Conservation (phyloP, 129 eudicot genomes). For the Mikania micrantha region DNA sequence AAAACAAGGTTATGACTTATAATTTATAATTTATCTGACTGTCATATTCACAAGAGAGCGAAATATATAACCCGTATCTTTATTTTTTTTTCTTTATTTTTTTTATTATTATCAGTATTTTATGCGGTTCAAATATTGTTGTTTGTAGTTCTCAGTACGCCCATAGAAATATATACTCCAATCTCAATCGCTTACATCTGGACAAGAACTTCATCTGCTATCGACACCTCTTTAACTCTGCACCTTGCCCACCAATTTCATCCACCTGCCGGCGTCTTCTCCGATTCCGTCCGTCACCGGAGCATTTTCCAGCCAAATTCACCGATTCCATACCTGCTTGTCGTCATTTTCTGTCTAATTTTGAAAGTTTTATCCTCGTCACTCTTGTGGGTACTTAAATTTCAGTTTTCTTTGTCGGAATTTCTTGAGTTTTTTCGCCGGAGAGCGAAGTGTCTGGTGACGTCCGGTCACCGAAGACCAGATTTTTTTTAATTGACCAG, state of each 20-base stretch:
- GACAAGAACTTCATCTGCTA: neutral
- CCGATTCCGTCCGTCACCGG: neutral
- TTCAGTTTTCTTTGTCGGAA: too few relatives aligned
- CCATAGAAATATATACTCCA: too few relatives aligned
- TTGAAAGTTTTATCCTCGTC: neutral
- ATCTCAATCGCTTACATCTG: too few relatives aligned
- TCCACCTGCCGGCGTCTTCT: neutral
- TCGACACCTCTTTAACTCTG: neutral
- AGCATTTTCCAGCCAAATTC: neutral
- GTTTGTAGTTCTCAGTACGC: too few relatives aligned
- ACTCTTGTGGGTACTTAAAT: too few relatives aligned
- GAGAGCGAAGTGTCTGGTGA: constrained; percentile 23
- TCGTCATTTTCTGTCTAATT: neutral
- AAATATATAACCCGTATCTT: too few relatives aligned
- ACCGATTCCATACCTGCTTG: neutral
- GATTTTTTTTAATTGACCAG: constrained; percentile 17
- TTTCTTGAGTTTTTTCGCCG: neutral
- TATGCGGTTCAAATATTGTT: too few relatives aligned
- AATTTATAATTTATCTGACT: too few relatives aligned
- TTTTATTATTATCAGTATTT: too few relatives aligned
- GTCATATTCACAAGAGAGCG: too few relatives aligned
- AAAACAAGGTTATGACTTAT: too few relatives aligned
- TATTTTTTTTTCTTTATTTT: too few relatives aligned
- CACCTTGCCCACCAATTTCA: neutral
- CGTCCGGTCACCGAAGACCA: constrained; percentile 17